Evolutionary conservation across 306 rosid species (phyloP), one percentile per base, ranked within the genome.

Genomic region (Glycine soja): DNA sequence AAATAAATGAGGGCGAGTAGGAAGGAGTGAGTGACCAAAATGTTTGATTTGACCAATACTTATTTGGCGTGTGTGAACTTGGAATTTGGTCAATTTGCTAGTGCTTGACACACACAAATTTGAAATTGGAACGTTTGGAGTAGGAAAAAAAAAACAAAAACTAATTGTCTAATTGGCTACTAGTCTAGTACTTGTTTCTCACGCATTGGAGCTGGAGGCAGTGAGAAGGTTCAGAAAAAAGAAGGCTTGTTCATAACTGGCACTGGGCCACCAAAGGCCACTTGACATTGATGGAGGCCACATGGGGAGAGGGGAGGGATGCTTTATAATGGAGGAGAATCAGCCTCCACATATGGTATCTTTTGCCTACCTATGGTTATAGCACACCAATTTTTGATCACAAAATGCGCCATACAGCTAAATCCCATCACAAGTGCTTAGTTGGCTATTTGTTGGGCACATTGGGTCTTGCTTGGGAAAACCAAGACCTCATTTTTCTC

Each of bases 111-210:
- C 71, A 47, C 19, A 42, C 43, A 5, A 4, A 36, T 82, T 80
- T 84, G 83, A 81, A 84, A 83, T 77, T 81, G 30, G 87, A 87
- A 77, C 87, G 87, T 87, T 87, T 77, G 85, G 70, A 70, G 47
- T 3, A 47, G 15, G 30, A n/a, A 1, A 36, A 48, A 38, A 2
- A 9, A 46, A 69, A 34, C 13, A 0, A 34, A 34, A 61, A 61
- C 8, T 30, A 30, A 30, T 61, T 32, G 18, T 62, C 19, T 51
- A 40, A 54, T 10, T 16, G 56, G 74, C 12, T 16, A 4, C 0
- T 36, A 36, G 40, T 3, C 40, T 15, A 4, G 0, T 36, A 6
- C 84, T 77, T 87, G 40, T 51, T 30, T 58, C 5, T 47, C 81
- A 80, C 86, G 85, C 81, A 71, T 72, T 66, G 69, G 76, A 86